A percentile compares a stretch with the other conserved stretches of the same genome.
These are phyloP conservation scores for Colletotrichum truncatum DNA, from an alignment of 2,329 filamentous ascomycete genomes.

Conservation along the genomic window DNA sequence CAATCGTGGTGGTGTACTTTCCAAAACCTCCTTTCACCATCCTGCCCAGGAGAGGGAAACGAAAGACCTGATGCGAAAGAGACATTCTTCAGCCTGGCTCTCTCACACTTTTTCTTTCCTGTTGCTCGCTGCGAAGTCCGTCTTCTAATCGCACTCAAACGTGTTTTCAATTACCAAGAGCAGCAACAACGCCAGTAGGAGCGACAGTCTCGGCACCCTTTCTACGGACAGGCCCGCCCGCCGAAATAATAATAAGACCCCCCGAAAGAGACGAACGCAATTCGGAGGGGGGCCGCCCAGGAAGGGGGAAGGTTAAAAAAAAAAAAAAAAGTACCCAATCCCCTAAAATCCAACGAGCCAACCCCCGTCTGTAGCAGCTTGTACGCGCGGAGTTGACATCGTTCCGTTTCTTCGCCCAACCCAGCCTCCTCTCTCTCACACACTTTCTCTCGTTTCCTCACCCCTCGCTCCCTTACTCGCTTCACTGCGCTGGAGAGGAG, in stretches of 20 bases:
- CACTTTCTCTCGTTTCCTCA: constrained; percentile 11
- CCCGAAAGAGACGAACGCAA: constrained; percentile 15
- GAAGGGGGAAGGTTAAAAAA: not conserved
- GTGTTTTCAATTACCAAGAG: not conserved
- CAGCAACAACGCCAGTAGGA: not conserved
- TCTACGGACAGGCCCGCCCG: constrained; percentile 13
- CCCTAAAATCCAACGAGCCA: constrained; percentile 25
- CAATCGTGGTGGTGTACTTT: not conserved
- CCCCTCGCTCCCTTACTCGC: constrained; percentile 28
- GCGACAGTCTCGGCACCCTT: constrained; percentile 12
- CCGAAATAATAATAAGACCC: constrained; percentile 21
- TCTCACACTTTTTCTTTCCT: too few species aligned
- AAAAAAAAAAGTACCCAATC: constrained; percentile 12
- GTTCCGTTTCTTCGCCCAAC: constrained; percentile 23
- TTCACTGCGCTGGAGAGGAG: constrained; percentile 28
- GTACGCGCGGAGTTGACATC: constrained; percentile 25
- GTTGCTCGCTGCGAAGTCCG: not conserved
- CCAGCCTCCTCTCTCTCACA: constrained; percentile 25
- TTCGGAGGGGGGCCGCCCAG: constrained; percentile 12
- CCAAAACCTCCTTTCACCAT: constrained; percentile 16
- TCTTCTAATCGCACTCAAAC: not conserved
- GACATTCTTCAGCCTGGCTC: not conserved
- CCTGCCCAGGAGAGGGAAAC: constrained; percentile 10
- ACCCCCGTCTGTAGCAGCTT: constrained; percentile 28
- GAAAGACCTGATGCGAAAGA: constrained; percentile 4